phyloP scores from a whole-genome alignment of 176 grass and related monocot species.

The Bothriochloa decipiens region DNA sequence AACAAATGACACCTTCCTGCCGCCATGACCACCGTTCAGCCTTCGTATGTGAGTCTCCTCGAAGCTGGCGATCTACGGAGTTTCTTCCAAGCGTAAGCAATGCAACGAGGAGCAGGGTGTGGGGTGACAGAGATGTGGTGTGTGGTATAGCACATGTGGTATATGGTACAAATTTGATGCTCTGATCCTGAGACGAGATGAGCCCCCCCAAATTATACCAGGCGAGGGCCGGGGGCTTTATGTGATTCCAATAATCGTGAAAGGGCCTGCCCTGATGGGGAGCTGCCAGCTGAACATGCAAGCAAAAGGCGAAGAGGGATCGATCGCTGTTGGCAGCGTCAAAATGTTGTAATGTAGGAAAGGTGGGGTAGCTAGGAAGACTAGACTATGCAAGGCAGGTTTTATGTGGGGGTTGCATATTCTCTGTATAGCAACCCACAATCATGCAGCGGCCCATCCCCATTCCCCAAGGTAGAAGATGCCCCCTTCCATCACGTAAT shows the following conservation, averaged over 20 bases:
- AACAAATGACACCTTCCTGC: not conserved
- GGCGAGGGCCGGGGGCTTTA: conserved; percentile 33
- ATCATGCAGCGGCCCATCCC: conserved; percentile 46
- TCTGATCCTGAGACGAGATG: conserved; percentile 29
- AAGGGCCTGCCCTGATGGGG: conserved; percentile 17
- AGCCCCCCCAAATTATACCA: conserved; percentile 45
- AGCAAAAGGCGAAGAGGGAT: conserved; percentile 38
- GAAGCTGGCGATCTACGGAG: not conserved
- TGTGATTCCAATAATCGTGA: conserved; percentile 50
- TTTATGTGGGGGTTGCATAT: conserved; percentile 66
- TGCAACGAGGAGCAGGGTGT: not conserved
- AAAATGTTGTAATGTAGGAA: conserved; percentile 47
- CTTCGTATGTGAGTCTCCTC: not conserved
- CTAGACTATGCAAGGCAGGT: conserved; percentile 60
- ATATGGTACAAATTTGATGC: conserved; percentile 47
- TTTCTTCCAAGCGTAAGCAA: not conserved
- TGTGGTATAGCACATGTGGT: conserved; percentile 28
- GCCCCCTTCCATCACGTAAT: conserved; percentile 38
- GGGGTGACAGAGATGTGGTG: conserved; percentile 15
- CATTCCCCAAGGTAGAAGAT: conserved; percentile 34
- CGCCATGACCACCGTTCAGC: not conserved
- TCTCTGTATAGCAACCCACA: conserved; percentile 44
- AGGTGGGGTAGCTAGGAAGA: not conserved
- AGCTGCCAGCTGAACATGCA: conserved; percentile 7
- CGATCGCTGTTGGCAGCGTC: conserved; percentile 34